Base-by-base conservation (phyloP, 306 rosid species). In the Cyamopsis tetragonoloba region DNA sequence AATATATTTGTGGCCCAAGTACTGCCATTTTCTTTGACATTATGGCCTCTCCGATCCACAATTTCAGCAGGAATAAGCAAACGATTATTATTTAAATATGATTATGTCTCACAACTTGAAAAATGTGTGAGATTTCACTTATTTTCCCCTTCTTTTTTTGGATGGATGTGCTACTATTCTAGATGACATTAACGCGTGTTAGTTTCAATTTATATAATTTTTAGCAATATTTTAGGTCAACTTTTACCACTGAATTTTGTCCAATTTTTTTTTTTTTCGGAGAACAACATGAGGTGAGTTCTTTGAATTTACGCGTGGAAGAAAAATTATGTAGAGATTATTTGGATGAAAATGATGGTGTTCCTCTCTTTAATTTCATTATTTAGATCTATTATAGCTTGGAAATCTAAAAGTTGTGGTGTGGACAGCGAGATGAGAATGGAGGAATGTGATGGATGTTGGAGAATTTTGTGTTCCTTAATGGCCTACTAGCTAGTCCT, bases 301-400 rank as follows among this genome's bases (percentile, higher is more conserved):
- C 6, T 32, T 35, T 53, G 55, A 41, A 69, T 59, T 76, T 27
- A 77, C 70, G 44, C 34, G 77, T 35, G n/a, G n/a, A n/a, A n/a
- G n/a, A n/a, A n/a, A n/a, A n/a, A n/a, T n/a, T n/a, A 5, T 17
- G 31, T 24, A 13, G 18, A 42, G 72, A n/a, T n/a, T n/a, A 18
- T 32, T 10, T 35, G n/a, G 10, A 35, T 37, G 79, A 67, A 61
- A 67, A 73, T 27, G 64, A 67, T 61, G 71, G 66, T n/a, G n/a
- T 53, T 50, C 37, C 4, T 10, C 4, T 19, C 17, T 17, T 24
- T 3, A 8, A n/a, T n/a, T n/a, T n/a, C n/a, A n/a, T n/a, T n/a
- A n/a, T n/a, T 48, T 48, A 4, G 12, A 48, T 9, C n/a, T n/a
- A 28, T 12, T 22, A 41, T 5, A 10, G 42, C 9, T 17, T 4